These are phyloP conservation scores for Xylogone sp. DNA, from an alignment of 2,329 filamentous ascomycete genomes.

Conservation along the genomic window DNA sequence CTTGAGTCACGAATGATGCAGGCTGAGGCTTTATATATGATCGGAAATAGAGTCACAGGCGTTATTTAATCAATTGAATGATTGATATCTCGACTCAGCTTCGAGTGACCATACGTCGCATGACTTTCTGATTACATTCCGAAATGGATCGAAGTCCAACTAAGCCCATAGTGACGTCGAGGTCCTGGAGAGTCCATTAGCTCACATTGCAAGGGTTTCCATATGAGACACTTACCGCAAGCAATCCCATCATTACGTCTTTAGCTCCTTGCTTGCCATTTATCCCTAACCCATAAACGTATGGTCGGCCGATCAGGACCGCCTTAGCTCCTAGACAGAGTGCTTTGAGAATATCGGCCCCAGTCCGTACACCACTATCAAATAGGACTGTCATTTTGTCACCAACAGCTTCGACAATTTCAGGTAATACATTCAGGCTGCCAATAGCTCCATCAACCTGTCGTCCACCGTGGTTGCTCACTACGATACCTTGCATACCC, in stretches of 20 bases:
- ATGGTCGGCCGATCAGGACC: constrained; percentile 54
- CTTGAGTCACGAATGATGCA: too few relatives aligned
- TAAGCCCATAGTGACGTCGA: too few relatives aligned
- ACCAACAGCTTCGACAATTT: constrained; percentile 59
- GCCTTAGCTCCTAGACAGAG: constrained; percentile 51
- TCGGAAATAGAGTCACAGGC: too few relatives aligned
- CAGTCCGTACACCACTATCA: constrained; percentile 54
- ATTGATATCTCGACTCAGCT: too few relatives aligned
- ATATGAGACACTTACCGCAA: constrained; percentile 39
- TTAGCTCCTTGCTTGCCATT: constrained; percentile 51
- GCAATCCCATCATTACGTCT: constrained; percentile 44
- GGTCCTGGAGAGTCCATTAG: too few relatives aligned
- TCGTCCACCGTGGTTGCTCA: constrained; percentile 54
- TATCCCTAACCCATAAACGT: constrained; percentile 54
- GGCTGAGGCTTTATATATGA: too few relatives aligned
- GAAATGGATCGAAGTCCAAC: too few relatives aligned
- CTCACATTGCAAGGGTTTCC: too few relatives aligned
- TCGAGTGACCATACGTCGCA: too few relatives aligned
- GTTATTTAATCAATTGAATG: too few relatives aligned
- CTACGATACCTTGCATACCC: constrained; percentile 48
- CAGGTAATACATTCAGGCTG: constrained; percentile 52
- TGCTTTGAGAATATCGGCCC: constrained; percentile 56
- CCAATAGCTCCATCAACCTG: constrained; percentile 54
- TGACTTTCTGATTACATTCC: too few relatives aligned
- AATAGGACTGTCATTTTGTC: constrained; percentile 56